Evolutionary conservation across 179 eudicot genomes (phyloP).

Genomic region (Sideroxylon spinosum): DNA sequence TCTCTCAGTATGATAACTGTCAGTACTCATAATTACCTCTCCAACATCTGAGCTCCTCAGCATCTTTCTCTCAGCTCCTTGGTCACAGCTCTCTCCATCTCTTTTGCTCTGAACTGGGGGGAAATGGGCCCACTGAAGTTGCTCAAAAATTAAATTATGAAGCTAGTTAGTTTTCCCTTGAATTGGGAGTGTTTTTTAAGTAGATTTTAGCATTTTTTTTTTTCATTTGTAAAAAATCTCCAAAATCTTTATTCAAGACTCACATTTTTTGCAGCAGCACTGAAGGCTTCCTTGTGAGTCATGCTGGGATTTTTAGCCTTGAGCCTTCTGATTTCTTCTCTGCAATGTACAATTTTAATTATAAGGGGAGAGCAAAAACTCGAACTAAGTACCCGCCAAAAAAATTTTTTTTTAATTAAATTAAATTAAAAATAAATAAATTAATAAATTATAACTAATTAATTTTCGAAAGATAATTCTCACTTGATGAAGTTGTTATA

Average conservation of each 20-base stretch:
- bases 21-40: constrained; percentile 21
- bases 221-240: background rate
- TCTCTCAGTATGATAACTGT: too few relatives aligned
- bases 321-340: constrained; percentile 86
- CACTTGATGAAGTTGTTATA: constrained; percentile 39
- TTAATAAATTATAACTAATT: background rate
- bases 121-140: constrained; percentile 70
- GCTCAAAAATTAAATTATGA: background rate
- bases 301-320: constrained; percentile 59
- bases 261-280: constrained; percentile 94
- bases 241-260: constrained; percentile 11
- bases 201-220: background rate
- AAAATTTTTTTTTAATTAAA: too few relatives aligned
- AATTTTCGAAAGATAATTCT: background rate
- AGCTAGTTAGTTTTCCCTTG: background rate
- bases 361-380: background rate
- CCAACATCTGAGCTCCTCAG: constrained; percentile 16
- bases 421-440: too few relatives aligned
- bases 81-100: constrained; percentile 32
- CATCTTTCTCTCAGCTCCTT: constrained; percentile 25
- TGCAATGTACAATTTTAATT: constrained; percentile 16
- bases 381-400: background rate
- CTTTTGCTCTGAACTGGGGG: constrained; percentile 40
- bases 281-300: constrained; percentile 91
- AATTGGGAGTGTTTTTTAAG: background rate